phyloP scores from a whole-genome alignment of 2,329 filamentous ascomycete genomes.

The Aspergillus clavatus region DNA sequence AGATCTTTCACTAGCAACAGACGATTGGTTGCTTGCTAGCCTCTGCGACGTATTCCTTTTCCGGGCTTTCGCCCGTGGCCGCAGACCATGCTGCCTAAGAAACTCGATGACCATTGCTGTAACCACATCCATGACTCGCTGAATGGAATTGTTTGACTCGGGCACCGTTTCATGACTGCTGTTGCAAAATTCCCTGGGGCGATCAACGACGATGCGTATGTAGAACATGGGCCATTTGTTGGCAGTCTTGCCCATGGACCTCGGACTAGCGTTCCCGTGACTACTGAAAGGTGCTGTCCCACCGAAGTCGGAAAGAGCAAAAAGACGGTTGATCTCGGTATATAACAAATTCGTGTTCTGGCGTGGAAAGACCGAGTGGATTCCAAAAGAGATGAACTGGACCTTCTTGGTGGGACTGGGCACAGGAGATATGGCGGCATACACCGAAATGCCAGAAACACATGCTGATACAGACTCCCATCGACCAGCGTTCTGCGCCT shows the following conservation, averaged over 20 bases:
- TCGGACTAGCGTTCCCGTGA: slow-evolving; percentile 46
- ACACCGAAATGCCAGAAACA: slow-evolving; percentile 56
- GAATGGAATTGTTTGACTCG: slow-evolving; percentile 44
- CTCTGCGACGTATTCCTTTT: slow-evolving; percentile 9
- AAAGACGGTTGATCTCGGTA: slow-evolving; percentile 71
- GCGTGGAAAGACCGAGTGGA: slow-evolving; percentile 58
- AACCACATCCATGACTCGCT: slow-evolving; percentile 60
- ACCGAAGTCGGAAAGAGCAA: slow-evolving; percentile 73
- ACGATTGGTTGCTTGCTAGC: neutral
- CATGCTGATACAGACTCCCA: slow-evolving; percentile 72
- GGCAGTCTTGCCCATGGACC: slow-evolving; percentile 56
- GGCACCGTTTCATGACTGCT: slow-evolving; percentile 33
- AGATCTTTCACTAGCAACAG: slow-evolving; percentile 1
- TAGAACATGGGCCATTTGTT: slow-evolving; percentile 89
- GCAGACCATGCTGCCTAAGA: slow-evolving; percentile 66
- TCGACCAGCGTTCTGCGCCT: slow-evolving; percentile 46
- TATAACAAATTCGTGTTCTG: slow-evolving; percentile 63
- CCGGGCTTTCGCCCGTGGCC: slow-evolving; percentile 43
- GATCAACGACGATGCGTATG: slow-evolving; percentile 58
- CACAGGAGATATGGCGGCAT: slow-evolving; percentile 65
- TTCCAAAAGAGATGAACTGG: slow-evolving; percentile 79
- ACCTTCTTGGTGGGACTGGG: slow-evolving; percentile 66
- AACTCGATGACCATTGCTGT: slow-evolving; percentile 68
- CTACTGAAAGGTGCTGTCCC: slow-evolving; percentile 42
- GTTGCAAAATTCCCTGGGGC: slow-evolving; percentile 36